Percentiles rank a stretch among this genome's conserved stretches.
These are phyloP conservation scores for Flaveria floridana DNA, from an alignment of 140 eudicot genomes.

Conservation along the genomic window DNA sequence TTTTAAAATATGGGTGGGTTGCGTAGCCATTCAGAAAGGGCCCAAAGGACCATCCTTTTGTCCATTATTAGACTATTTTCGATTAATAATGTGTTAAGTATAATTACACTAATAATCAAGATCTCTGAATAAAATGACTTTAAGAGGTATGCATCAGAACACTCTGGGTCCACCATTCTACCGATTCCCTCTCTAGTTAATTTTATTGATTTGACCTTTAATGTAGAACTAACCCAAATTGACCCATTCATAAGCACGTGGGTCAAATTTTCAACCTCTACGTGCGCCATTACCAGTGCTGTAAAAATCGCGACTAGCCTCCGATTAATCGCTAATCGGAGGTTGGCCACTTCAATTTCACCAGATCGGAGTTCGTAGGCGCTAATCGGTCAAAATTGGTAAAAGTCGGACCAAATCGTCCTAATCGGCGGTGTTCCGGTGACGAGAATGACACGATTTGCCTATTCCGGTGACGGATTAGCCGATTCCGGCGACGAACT, in stretches of 20 bases:
- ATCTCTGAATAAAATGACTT: neutral
- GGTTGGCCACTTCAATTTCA: too few relatives aligned
- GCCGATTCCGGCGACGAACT: too few relatives aligned
- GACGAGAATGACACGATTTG: too few relatives aligned
- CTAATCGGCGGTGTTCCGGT: too few relatives aligned
- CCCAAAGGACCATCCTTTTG: neutral
- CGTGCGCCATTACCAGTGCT: neutral
- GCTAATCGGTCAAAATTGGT: too few relatives aligned
- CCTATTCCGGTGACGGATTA: too few relatives aligned
- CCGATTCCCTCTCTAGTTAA: neutral
- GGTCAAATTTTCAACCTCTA: constrained; percentile 14
- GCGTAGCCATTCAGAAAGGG: neutral
- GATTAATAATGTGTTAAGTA: neutral
- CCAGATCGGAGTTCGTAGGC: too few relatives aligned
- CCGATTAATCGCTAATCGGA: too few relatives aligned
- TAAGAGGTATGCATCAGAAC: neutral
- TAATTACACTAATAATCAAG: neutral
- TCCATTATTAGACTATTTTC: neutral
- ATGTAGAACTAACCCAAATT: neutral
- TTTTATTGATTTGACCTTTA: neutral
- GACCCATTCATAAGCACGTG: neutral
- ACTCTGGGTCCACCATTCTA: neutral
- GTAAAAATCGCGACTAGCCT: too few relatives aligned
- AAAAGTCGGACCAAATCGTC: too few relatives aligned
- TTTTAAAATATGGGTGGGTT: neutral